These are phyloP conservation scores for Penicillium sp. DNA, from an alignment of 2,329 filamentous ascomycete genomes.

Conservation along the genomic window DNA sequence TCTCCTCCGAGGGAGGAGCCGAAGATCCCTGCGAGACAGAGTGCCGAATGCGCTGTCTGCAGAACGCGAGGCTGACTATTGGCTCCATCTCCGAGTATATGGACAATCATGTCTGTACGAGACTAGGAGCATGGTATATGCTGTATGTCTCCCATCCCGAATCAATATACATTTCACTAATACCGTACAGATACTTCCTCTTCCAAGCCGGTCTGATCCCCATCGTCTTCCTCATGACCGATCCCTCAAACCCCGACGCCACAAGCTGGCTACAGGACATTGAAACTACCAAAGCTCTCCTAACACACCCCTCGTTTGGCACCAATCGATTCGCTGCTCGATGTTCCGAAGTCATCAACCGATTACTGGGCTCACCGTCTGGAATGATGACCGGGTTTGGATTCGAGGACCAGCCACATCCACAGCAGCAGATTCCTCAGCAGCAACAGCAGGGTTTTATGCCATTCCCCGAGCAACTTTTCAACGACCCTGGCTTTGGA, in stretches of 20 bases:
- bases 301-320: conserved; percentile 37
- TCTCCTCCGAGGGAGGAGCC: conserved; percentile 23
- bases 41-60: conserved; percentile 39
- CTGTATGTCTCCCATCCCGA: conserved; percentile 27
- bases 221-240: conserved; percentile 43
- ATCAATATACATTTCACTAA: conserved; percentile 1
- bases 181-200: conserved; percentile 37
- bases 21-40: conserved; percentile 38
- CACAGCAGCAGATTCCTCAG: conserved; percentile 12
- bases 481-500: conserved; percentile 34
- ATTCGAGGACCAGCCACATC: conserved; percentile 6
- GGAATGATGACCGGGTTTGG: conserved; percentile 8
- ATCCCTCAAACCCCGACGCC: conserved; percentile 36
- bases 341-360: conserved; percentile 39
- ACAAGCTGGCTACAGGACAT: conserved; percentile 38
- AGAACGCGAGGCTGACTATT: conserved; percentile 41
- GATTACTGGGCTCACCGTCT: conserved; percentile 34
- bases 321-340: conserved; percentile 39
- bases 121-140: conserved; percentile 44
- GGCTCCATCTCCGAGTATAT: conserved; percentile 42
- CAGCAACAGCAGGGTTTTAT: conserved; percentile 30
- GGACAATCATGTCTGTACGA: conserved; percentile 38
- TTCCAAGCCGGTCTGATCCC: conserved; percentile 46
- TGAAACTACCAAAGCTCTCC: conserved; percentile 39
- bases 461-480: conserved; percentile 37